Evolutionary conservation across 257 asterid species (phyloP), one percentile per base, ranked within the genome.

Genomic region (Nicotiana attenuata): DNA sequence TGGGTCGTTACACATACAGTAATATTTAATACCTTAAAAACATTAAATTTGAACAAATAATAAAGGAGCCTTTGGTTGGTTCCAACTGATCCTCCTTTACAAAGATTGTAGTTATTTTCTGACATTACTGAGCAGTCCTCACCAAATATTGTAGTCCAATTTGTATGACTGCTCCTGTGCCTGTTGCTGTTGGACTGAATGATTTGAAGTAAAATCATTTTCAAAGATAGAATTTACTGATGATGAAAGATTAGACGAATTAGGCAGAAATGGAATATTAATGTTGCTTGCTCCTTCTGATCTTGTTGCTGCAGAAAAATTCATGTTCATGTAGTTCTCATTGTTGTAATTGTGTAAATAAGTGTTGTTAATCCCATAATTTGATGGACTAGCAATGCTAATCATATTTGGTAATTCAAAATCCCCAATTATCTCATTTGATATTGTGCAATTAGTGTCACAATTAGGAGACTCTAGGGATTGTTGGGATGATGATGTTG

Each of bases 71-170:
- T 5, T 55, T 66, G 55, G 52, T n/a, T 1, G 26, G 22, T 26
- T 56, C 67, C 57, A 64, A 31, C 47, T 17, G 31, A 29, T 3
- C 66, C 64, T 17, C 19, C 60, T 83, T 78, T 63, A 57, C 81
- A 86, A 33, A n/a, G 45, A 60, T 41, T 77, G 56, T 19, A 84
- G 71, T 50, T 19, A 29, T 28, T 60, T 38, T 41, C 31, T 26
- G 28, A 31, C 3, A 17, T 47, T 67, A n/a, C 41, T 41, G 69
- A 33, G 7, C 61, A 69, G 5, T 6, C 47, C 57, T 89, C 85
- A 88, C 97, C 97, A 93, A 85, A 88, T 87, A 76, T 87, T 85
- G 84, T 93, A 80, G 91, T 90, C 95, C 90, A 88, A 22, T 81
- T 91, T 82, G 56, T 67, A 92, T 16, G 88, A 87, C 84, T 88